Evolutionary conservation across 495 filamentous ascomycete species (phyloP), one percentile per base, ranked within the genome.

Genomic region (Wilcoxina mikolae): DNA sequence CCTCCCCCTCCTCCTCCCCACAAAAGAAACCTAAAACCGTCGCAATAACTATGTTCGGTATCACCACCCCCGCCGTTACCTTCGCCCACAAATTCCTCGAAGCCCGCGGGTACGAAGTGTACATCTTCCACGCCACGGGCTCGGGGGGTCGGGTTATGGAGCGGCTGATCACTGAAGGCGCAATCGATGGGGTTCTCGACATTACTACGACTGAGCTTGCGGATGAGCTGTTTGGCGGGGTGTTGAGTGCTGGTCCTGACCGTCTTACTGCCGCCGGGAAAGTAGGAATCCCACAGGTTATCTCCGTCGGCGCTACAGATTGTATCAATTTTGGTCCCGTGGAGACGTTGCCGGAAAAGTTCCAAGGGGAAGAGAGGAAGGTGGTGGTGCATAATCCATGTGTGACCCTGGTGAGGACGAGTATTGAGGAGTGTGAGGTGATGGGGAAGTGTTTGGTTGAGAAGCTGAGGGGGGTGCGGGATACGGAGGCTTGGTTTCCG

Each of bases 21-120:
- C 28, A 18, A 9, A 50, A 50, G 0, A 76, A 73, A 58, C 2
- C 35, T 12, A 72, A 66, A 20, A 58, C 71, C 0, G 69, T 84
- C 10, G 81, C 74, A 0, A 74, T 84, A 38, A 81, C 80, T 27
- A 84, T 85, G 82, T 86, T 84, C 59, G 82, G 82, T 7, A 81
- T 86, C 7, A 86, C 82, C 1, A 85, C 80, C 0, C 78, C 79
- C 0, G 73, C 71, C 9, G 82, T 78, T 0, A 72, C 76, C 43
- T 56, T 55, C 2, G 71, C 77, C 3, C 70, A 76, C 0, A 41
- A 64, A 4, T 62, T 70, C 49, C 64, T 83, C 0, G 72, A 75
- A 35, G 11, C 18, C 0, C 51, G 67, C 1, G 58, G 55, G 0
- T 70, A 71, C 54, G 82, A 85, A 58, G 71, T 77, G 9, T 80